phyloP scores from a whole-genome alignment of 192 early-diverging fungal genomes.

The Piromyces sp. region DNA sequence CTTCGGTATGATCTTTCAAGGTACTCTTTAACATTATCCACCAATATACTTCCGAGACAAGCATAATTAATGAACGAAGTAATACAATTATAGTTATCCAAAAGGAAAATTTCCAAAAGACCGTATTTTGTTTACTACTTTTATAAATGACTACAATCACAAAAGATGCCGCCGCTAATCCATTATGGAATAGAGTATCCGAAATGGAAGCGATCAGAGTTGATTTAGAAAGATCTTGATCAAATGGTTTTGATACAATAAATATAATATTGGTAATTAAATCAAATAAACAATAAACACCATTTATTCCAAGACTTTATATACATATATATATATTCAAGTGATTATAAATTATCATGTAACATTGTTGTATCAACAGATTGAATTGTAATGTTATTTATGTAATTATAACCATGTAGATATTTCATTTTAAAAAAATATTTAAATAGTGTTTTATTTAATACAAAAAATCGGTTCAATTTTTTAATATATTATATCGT shows the following conservation, averaged over 20 bases:
- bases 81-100: neutral
- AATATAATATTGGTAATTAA: neutral
- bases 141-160: neutral
- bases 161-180: neutral
- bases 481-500: no score
- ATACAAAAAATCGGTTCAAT: no score
- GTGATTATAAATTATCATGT: no score
- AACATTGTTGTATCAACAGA: no score
- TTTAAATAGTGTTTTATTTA: no score
- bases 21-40: neutral
- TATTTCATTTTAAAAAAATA: no score
- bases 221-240: neutral
- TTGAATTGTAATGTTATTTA: no score
- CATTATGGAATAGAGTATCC: neutral
- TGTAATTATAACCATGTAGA: no score
- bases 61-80: neutral
- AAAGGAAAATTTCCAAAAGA: neutral
- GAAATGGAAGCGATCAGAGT: neutral
- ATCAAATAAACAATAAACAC: neutral
- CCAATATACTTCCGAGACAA: neutral
- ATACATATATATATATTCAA: no score
- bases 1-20: neutral
- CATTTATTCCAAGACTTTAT: neutral
- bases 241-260: neutral
- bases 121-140: neutral